phyloP scores from a whole-genome alignment of 345 rosid species.

The Conringia planisiliqua region DNA sequence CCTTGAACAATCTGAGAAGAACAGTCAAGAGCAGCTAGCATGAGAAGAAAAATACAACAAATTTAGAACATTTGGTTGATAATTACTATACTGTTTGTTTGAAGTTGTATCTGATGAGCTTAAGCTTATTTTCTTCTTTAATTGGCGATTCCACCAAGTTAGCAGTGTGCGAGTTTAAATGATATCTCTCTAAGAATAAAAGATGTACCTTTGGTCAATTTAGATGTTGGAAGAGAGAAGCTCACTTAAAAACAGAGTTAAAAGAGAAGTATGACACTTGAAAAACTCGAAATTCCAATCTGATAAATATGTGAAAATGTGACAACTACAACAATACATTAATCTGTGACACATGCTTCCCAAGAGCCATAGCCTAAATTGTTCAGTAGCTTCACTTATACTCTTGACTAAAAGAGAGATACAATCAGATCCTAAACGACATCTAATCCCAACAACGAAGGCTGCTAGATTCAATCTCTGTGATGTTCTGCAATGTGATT shows the following conservation, averaged over 20 bases:
- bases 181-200: neutral
- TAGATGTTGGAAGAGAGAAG: neutral
- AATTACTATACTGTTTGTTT: no score
- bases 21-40: neutral
- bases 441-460: conserved; percentile 22
- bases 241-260: neutral
- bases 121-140: no score
- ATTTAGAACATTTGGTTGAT: conserved; percentile 7
- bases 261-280: neutral
- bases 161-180: neutral
- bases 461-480: neutral
- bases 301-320: conserved; percentile 10
- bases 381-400: conserved; percentile 2
- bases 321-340: conserved; percentile 7
- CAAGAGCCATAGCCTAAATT: conserved; percentile 6
- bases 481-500: conserved; percentile 3
- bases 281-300: conserved; percentile 18
- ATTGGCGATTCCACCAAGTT: neutral
- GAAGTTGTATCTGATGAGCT: neutral
- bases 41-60: neutral
- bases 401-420: conserved; percentile 17
- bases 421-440: conserved; percentile 18
- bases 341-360: conserved; percentile 6
- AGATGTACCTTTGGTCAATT: neutral
- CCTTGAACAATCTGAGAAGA: neutral